phyloP scores from a whole-genome alignment of 352 stramenopile species.

The Phytophthora syringae region DNA sequence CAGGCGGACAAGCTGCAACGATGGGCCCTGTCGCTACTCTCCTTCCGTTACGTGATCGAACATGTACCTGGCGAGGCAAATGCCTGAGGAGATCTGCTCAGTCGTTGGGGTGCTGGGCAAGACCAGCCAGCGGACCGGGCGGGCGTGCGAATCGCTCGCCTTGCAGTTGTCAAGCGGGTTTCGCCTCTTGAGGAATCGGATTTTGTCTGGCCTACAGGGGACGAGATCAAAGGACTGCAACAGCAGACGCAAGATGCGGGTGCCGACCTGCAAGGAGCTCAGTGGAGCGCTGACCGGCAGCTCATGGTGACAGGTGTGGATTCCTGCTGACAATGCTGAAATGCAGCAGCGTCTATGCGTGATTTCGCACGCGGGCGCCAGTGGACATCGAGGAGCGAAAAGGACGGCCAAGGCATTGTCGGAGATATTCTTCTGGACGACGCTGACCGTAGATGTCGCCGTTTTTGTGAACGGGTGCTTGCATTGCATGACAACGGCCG shows the following conservation, averaged over 20 bases:
- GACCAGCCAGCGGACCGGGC: no score
- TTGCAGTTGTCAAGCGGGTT: neutral
- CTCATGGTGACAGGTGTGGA: constrained; percentile 25
- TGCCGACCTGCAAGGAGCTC: neutral
- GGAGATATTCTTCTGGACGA: constrained; percentile 19
- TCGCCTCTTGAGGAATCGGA: neutral
- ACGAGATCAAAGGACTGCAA: neutral
- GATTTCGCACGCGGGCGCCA: constrained; percentile 23
- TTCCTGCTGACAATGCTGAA: constrained; percentile 14
- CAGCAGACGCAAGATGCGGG: neutral
- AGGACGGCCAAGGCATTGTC: constrained; percentile 18
- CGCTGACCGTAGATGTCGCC: constrained; percentile 6
- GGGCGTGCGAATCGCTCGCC: neutral
- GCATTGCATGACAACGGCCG: constrained; percentile 19
- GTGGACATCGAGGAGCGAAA: constrained; percentile 27
- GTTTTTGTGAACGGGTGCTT: constrained; percentile 23
- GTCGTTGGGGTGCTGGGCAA: neutral
- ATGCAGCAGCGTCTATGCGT: constrained; percentile 33
- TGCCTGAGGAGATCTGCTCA: constrained; percentile 9
- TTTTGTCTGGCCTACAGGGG: neutral
- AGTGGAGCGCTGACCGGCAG: constrained; percentile 2
- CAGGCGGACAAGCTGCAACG: constrained; percentile 15
- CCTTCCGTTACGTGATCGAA: constrained; percentile 21
- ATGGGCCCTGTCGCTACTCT: constrained; percentile 11
- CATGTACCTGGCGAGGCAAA: constrained; percentile 9